Conservation (phyloP, 345 rosid genomes). For the Salix caprea region DNA sequence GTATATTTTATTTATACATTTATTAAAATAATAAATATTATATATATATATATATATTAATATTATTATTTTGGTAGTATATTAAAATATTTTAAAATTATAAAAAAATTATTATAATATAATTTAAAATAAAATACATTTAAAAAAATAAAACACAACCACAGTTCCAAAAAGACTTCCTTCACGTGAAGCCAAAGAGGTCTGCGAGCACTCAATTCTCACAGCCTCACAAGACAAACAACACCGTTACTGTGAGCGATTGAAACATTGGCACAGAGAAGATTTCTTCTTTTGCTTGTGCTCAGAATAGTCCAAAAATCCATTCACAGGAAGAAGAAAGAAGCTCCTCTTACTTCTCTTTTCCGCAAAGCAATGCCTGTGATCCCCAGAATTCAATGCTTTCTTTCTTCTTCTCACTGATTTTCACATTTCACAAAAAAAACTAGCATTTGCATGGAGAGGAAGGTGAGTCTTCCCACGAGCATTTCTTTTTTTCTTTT, state of each 20-base stretch:
- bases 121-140: too few relatives aligned
- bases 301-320: conserved; percentile 13
- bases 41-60: too few relatives aligned
- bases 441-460: not conserved
- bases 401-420: conserved; percentile 20
- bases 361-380: conserved; percentile 42
- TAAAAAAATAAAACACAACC: too few relatives aligned
- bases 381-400: conserved; percentile 35
- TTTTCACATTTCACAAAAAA: conserved; percentile 15
- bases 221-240: conserved; percentile 18
- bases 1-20: too few relatives aligned
- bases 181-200: conserved; percentile 9
- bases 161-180: too few relatives aligned
- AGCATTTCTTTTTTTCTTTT: not conserved
- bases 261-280: not conserved
- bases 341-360: conserved; percentile 21
- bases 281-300: conserved; percentile 10
- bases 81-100: too few relatives aligned
- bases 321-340: conserved; percentile 12
- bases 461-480: conserved; percentile 21
- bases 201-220: not conserved
- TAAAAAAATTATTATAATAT: too few relatives aligned
- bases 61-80: too few relatives aligned
- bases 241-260: conserved; percentile 37
- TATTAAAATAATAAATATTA: too few relatives aligned